Conservation (phyloP, 805 yeast species). For the Saturnispora gosingensis region DNA sequence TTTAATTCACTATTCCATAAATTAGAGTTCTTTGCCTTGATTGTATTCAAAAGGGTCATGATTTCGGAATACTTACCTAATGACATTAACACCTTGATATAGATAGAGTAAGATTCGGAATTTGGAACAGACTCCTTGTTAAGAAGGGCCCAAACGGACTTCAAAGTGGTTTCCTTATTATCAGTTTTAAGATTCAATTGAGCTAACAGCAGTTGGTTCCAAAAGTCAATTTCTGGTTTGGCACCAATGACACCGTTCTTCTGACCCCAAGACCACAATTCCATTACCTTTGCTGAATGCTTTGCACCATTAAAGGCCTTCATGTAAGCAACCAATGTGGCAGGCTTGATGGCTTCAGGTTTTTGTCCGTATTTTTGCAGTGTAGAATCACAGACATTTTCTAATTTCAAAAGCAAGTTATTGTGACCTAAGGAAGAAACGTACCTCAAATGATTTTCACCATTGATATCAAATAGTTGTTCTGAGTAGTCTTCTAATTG, state of each 20-base stretch:
- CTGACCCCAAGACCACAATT: conserved; percentile 9
- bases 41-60: conserved; percentile 26
- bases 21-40: conserved; percentile 26
- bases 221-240: conserved; percentile 28
- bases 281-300: conserved; percentile 9
- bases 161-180: conserved; percentile 30
- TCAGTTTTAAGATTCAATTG: conserved; percentile 21
- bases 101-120: conserved; percentile 38
- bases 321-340: conserved; percentile 11
- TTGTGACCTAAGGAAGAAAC: conserved; percentile 3
- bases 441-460: conserved; percentile 19
- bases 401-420: conserved; percentile 6
- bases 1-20: conserved; percentile 32
- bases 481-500: conserved; percentile 6
- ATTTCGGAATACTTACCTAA: conserved; percentile 35
- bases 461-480: conserved; percentile 23
- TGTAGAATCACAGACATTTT: conserved; percentile 4
- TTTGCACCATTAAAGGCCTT: conserved; percentile 11
- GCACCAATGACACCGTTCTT: conserved; percentile 14
- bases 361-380: conserved; percentile 6
- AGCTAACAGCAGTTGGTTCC: conserved; percentile 47
- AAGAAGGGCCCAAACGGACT: conserved; percentile 27
- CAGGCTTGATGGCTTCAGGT: conserved; percentile 9
- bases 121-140: conserved; percentile 31
- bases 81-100: conserved; percentile 40